Conservation (phyloP, 257 asterid species). For the Lantana camara region DNA sequence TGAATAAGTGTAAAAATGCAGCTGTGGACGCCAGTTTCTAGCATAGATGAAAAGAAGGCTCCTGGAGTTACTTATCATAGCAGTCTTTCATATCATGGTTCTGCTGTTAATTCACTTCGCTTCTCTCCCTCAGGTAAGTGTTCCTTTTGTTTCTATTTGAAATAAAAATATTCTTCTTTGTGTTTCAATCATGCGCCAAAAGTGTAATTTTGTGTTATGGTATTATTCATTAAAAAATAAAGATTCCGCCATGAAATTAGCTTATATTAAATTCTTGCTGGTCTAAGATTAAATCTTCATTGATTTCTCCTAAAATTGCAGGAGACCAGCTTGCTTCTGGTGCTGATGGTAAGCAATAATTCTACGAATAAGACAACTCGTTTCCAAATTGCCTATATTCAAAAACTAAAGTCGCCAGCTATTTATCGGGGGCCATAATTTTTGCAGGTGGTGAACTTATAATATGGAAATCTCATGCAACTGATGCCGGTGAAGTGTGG, state of each 20-base stretch:
- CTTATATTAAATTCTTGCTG: slow-evolving; percentile 1
- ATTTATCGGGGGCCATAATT: slow-evolving; percentile 11
- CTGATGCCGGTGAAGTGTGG: slow-evolving; percentile 84
- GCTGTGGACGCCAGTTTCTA: slow-evolving; percentile 72
- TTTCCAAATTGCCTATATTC: slow-evolving; percentile 6
- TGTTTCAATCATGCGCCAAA: neutral
- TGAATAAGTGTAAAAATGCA: slow-evolving; percentile 38
- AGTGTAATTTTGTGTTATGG: neutral
- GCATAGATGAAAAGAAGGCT: slow-evolving; percentile 55
- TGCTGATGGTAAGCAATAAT: slow-evolving; percentile 76
- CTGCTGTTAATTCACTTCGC: slow-evolving; percentile 90
- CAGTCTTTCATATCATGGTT: slow-evolving; percentile 77
- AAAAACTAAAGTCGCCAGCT: slow-evolving; percentile 6
- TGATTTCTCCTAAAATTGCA: slow-evolving; percentile 45
- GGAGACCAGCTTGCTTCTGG: slow-evolving; percentile 97
- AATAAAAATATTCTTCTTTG: neutral
- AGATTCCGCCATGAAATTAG: neutral
- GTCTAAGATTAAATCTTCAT: slow-evolving; percentile 4
- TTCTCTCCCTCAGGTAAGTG: slow-evolving; percentile 85
- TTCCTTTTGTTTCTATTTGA: slow-evolving; percentile 4
- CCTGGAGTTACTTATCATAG: slow-evolving; percentile 70
- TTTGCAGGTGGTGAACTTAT: slow-evolving; percentile 85
- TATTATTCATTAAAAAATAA: neutral
- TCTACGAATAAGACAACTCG: slow-evolving; percentile 9
- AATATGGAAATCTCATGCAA: slow-evolving; percentile 69